Percentiles rank a stretch among this genome's conserved stretches.
Evolutionary conservation across 345 rosid species (phyloP).

Genomic region (Syzygium grande): DNA sequence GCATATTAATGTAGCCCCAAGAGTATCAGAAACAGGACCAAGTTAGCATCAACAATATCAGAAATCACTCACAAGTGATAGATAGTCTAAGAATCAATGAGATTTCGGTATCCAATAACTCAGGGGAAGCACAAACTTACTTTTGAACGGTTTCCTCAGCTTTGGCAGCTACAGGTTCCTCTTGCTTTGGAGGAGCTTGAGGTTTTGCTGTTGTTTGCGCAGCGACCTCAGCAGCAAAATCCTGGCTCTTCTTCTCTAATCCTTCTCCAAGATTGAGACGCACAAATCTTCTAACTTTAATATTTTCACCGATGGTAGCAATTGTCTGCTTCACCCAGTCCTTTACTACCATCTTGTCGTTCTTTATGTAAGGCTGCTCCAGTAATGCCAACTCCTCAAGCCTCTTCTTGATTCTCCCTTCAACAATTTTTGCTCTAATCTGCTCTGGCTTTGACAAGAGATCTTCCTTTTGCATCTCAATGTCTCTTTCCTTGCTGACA

Average conservation of each 20-base stretch:
- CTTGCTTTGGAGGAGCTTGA: slow-evolving; percentile 33
- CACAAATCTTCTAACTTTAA: slow-evolving; percentile 78
- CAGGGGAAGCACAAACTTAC: slow-evolving; percentile 23
- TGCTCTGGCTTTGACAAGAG: slow-evolving; percentile 87
- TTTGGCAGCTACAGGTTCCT: slow-evolving; percentile 43
- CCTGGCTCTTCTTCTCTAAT: slow-evolving; percentile 83
- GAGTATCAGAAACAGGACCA: not conserved
- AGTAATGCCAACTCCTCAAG: slow-evolving; percentile 84
- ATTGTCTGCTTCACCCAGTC: slow-evolving; percentile 88
- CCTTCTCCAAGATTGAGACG: slow-evolving; percentile 94
- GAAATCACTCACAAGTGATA: not conserved
- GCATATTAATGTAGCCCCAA: not conserved
- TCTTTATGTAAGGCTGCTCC: slow-evolving; percentile 91
- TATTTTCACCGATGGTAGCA: slow-evolving; percentile 90
- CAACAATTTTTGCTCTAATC: slow-evolving; percentile 79
- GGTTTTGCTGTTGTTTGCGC: slow-evolving; percentile 80
- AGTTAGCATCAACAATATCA: not conserved
- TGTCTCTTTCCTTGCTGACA: slow-evolving; percentile 75
- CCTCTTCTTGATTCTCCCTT: slow-evolving; percentile 86
- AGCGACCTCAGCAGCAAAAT: slow-evolving; percentile 95
- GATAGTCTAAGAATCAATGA: not conserved
- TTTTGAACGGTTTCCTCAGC: slow-evolving; percentile 43
- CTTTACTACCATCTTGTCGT: slow-evolving; percentile 79
- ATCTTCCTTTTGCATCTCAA: slow-evolving; percentile 98
- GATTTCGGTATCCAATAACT: not conserved